Evolutionary conservation across 371 early-diverging fungal genomes (phyloP), one percentile per base, ranked within the genome.

Genomic region (Lichtheimia ramosa): DNA sequence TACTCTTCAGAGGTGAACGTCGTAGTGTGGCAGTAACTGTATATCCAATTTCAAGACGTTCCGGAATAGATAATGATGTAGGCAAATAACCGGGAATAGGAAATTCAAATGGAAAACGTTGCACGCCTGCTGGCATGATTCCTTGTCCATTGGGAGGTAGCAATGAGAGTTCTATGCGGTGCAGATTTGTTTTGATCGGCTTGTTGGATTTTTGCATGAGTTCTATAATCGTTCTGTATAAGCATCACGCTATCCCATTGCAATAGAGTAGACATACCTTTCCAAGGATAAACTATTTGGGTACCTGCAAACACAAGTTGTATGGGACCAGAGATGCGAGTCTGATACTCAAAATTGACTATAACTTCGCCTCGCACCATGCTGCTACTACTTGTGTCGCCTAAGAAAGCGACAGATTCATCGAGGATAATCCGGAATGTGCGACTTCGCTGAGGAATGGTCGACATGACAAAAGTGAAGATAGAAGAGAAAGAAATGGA

Each of bases 41-140:
- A 53, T 76, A 76, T 20, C 65, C 69, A 5, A 76, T 76, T 16
- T 69, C 58, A 2, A 76, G 51, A n/a, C 77, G 77, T 8, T 63
- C 57, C 15, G 58, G 57, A 15, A 76, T 76, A 21, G 49, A 55
- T 20, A 65, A 25, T 18, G 64, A 65, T 7, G 68, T 58, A 28
- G 77, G 77, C 10, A 76, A 34, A 1, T 67, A 64, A 14, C 74
- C 57, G 27, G 77, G 71, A 14, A 76, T 64, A 34, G 71, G 77
- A 34, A 76, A 73, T 43, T 76, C 77, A 34, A 76, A 76, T 23
- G 77, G 77, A 34, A 76, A 76, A 25, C 77, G 61, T 24, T 76
- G 77, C 5, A 66, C 51, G 6, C 77, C 77, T 4, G 71, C 63
- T 27, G 77, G 71, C 65, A 76, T 76, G 1, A 73, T 59, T 3